Base-by-base conservation (phyloP, 345 rosid species). In the Aegle marmelos region DNA sequence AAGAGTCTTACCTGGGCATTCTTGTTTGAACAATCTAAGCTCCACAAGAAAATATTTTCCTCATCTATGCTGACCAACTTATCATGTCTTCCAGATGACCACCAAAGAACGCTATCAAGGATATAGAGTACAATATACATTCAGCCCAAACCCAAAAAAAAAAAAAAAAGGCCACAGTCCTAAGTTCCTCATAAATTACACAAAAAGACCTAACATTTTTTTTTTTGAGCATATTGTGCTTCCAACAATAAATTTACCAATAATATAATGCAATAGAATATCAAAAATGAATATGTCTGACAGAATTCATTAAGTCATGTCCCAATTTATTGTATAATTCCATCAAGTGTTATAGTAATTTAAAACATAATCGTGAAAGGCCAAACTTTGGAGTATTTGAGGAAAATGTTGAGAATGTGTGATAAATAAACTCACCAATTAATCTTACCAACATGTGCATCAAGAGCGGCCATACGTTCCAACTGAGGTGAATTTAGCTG, bases 21-120 rank as follows among this genome's bases (percentile, higher is more conserved):
- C 86, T 89, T 91, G 82, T 79, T 90, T 0, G 97, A 88, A 79
- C 88, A 86, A 80, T 92, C 99, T 69, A 93, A 88, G 83, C 79
- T 87, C 99, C 98, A 95, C 80, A 93, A 81, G 73, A 85, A 79
- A 79, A 90, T 76, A 73, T 86, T 92, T 78, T 89, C 93, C 70
- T 93, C 95, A 62, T 93, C 98, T 82, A 95, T 91, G 89, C 93
- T 92, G 76, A 95, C 76, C 76, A 93, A 82, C 89, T 93, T 93
- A 75, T 93, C 97, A 76, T 88, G 92, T 79, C 90, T 87, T 80
- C 95, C 97, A 79, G 98, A 88, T 30, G 95, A 93, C 92, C 93
- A 92, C 97, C 96, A 94, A 69, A 94, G 87, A 81, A 91, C 73
- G 77, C 96, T 94, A 82, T 78, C 62, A 36, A 50, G 59, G 2